Conservation (phyloP, 2,329 filamentous ascomycete species). For the Aplosporella prunicola region DNA sequence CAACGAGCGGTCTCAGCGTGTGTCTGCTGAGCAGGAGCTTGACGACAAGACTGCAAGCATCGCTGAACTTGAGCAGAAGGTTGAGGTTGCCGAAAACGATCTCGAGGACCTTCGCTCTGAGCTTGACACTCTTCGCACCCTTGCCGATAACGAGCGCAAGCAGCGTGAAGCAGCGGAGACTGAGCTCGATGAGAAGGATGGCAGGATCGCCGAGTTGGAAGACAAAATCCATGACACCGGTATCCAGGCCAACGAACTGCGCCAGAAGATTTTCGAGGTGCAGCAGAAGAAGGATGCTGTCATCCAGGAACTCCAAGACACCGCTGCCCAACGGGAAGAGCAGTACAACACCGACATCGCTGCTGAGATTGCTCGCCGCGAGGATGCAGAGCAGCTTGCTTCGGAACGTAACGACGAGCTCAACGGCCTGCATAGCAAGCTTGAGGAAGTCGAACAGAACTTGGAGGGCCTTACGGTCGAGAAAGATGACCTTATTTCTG, state of each 20-base stretch:
- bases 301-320: constrained; percentile 30
- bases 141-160: constrained; percentile 31
- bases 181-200: constrained; percentile 34
- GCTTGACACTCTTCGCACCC: constrained; percentile 27
- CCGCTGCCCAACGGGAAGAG: constrained; percentile 30
- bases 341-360: constrained; percentile 30
- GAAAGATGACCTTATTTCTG: constrained; percentile 23
- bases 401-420: constrained; percentile 26
- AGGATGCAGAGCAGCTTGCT: constrained; percentile 27
- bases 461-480: constrained; percentile 23
- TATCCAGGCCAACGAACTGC: constrained; percentile 38
- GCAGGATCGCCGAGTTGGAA: constrained; percentile 32
- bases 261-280: constrained; percentile 37
- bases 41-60: constrained; percentile 29
- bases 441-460: constrained; percentile 23
- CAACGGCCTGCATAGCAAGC: constrained; percentile 23
- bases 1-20: constrained; percentile 22
- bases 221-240: constrained; percentile 32
- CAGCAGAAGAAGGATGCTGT: constrained; percentile 33
- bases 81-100: constrained; percentile 23
- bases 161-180: constrained; percentile 36
- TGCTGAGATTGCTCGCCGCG: constrained; percentile 29
- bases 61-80: constrained; percentile 27
- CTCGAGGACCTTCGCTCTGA: constrained; percentile 22
- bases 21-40: constrained; percentile 28